These are phyloP conservation scores for Metarhizium brunneum DNA, from an alignment of 2,329 filamentous ascomycete genomes.

Conservation along the genomic window DNA sequence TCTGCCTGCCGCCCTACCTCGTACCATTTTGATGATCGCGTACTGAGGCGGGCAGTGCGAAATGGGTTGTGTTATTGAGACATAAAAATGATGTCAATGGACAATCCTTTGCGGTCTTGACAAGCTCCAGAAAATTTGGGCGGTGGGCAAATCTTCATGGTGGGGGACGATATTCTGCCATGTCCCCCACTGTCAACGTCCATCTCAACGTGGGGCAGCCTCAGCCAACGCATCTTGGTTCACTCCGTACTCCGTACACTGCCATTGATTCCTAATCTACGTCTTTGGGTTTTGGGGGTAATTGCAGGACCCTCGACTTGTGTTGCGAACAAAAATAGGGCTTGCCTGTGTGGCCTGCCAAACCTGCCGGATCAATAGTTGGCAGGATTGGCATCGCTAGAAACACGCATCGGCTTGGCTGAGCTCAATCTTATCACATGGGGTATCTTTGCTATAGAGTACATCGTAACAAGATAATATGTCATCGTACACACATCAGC, in stretches of 20 bases:
- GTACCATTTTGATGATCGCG: conserved; percentile 17
- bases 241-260: too few relatives aligned
- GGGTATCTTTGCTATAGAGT: not conserved
- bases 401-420: not conserved
- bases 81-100: conserved; percentile 1
- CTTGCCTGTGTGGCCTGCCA: too few relatives aligned
- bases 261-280: too few relatives aligned
- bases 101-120: not conserved
- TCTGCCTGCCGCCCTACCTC: conserved; percentile 22
- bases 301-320: too few relatives aligned
- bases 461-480: not conserved
- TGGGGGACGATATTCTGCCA: conserved; percentile 25
- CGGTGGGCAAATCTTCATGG: conserved; percentile 18
- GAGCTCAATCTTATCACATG: not conserved
- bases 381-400: not conserved
- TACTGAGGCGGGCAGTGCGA: not conserved
- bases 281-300: too few relatives aligned
- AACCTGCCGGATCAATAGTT: not conserved
- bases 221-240: too few relatives aligned
- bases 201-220: too few relatives aligned
- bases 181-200: not conserved
- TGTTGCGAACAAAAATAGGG: too few relatives aligned
- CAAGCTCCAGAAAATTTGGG: conserved; percentile 11
- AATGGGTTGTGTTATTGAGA: not conserved
- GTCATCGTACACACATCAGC: conserved; percentile 60